Evolutionary conservation across 164 flowering plant species (phyloP), one percentile per base, ranked within the genome.

Genomic region (Vitis amurensis): DNA sequence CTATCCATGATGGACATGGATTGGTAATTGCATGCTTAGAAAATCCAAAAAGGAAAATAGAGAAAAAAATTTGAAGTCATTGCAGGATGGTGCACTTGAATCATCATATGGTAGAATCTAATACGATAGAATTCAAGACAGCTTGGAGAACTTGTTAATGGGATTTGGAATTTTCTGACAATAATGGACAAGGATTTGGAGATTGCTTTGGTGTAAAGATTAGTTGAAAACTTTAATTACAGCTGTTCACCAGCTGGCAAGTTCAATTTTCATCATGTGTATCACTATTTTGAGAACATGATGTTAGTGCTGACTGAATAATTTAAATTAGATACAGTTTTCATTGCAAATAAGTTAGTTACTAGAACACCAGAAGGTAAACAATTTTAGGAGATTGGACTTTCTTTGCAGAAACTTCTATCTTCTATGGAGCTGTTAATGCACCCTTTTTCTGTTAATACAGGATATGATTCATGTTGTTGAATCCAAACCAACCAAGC

Each of bases 401-500:
- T 11, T 27, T 5, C 5, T 23, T 59, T 61, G 29, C 3, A 61
- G 19, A 19, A 63, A 14, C 12, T 63, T 13, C 1, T 8, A 50
- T 65, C 16, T 44, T 63, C 7, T 11, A 51, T 71, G 52, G 27
- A 23, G 13, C 59, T 75, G 70, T 55, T 29, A 52, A 31, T 23
- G 8, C n/a, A 17, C 12, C 53, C 31, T 44, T 15, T 4, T 44
- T 61, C 30, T 70, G 19, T 74, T 23, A 47, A 52, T 79, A 71
- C 88, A 95, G 99, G 95, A 93, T 76, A 82, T 87, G 83, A 68
- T 95, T 68, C 87, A 84, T 74, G 90, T 93, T 61, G 84, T 86
- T 4, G 97, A 91, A 69, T 76, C 90, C 17, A 95, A 93, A 71
- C 84, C 97, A 63, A 60, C 84, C 15, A 95, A 95, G 79, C 80